These are phyloP conservation scores for Colletotrichum orbiculare DNA, from an alignment of 2,329 filamentous ascomycete species.

Conservation along the genomic window DNA sequence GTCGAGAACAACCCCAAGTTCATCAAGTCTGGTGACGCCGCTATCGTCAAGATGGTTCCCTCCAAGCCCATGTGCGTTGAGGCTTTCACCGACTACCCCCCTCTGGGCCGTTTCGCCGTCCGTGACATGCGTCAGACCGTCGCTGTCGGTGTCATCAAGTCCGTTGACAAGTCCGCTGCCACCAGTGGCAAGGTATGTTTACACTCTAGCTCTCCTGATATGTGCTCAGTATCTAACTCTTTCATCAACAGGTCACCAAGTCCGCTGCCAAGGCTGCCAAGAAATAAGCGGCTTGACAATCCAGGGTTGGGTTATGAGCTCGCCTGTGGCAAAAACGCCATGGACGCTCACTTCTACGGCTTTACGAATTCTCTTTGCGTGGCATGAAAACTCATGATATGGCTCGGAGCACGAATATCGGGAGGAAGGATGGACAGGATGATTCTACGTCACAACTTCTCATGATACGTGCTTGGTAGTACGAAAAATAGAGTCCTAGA, in stretches of 20 bases:
- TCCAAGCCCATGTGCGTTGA: constrained; percentile 99
- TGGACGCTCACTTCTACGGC: constrained; percentile 55
- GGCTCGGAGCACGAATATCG: constrained; percentile 55
- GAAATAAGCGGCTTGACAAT: constrained; percentile 67
- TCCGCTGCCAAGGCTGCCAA: constrained; percentile 79
- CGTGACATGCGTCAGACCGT: constrained; percentile 97
- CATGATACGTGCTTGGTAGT: constrained; percentile 57
- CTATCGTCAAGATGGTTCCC: constrained; percentile 99
- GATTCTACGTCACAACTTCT: constrained; percentile 52
- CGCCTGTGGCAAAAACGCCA: constrained; percentile 15
- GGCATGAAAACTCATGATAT: constrained; percentile 56
- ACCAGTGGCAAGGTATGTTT: constrained; percentile 67
- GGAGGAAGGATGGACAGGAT: constrained; percentile 52
- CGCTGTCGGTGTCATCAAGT: constrained; percentile 95
- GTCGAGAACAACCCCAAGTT: constrained; percentile 95
- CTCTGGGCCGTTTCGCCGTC: constrained; percentile 99
- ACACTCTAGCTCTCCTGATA: constrained; percentile 42
- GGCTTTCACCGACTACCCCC: constrained; percentile 99
- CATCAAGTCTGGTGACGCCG: constrained; percentile 99
- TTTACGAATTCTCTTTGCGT: constrained; percentile 56
- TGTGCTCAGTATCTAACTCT: neutral
- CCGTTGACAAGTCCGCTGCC: constrained; percentile 73
- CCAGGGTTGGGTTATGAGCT: constrained; percentile 34
- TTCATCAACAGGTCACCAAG: constrained; percentile 63
- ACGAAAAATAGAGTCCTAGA: constrained; percentile 59